A percentile compares a stretch with the other conserved stretches of the same genome.
These are phyloP conservation scores for Lactarius vividus DNA, from an alignment of 768 basidiomycete genomes.

Conservation along the genomic window DNA sequence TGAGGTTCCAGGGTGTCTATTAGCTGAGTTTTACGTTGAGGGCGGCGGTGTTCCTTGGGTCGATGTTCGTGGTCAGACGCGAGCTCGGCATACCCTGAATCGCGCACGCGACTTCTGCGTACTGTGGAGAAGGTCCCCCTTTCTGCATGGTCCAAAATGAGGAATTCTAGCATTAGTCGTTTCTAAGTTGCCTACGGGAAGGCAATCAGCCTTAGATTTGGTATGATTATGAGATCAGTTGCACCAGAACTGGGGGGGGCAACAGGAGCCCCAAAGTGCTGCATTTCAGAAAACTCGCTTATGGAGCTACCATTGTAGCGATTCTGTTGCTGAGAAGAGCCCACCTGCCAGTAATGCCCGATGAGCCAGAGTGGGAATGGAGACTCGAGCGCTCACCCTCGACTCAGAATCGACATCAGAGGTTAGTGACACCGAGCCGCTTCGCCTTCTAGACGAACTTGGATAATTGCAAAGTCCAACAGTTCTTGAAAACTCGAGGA, in stretches of 20 bases:
- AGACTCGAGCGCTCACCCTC: constrained; percentile 1
- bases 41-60: neutral
- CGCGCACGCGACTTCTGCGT: neutral
- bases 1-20: neutral
- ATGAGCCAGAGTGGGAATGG: constrained; percentile 3
- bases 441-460: neutral
- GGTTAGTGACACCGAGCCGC: neutral
- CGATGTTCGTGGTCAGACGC: neutral
- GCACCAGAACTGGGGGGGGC: constrained; percentile 7
- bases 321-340: neutral
- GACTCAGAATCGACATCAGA: neutral
- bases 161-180: neutral
- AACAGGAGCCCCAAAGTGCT: neutral
- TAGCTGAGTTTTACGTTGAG: neutral
- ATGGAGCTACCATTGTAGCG: neutral
- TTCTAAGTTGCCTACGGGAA: neutral
- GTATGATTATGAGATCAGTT: neutral
- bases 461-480: constrained; percentile 23
- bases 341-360: neutral
- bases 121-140: neutral
- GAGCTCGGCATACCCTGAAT: neutral
- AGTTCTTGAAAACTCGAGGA: constrained; percentile 22
- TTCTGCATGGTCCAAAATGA: neutral
- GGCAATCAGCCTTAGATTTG: neutral
- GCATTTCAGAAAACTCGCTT: neutral